Evolutionary conservation across 495 filamentous ascomycete species (phyloP).

Genomic region (Penicillium daleae): DNA sequence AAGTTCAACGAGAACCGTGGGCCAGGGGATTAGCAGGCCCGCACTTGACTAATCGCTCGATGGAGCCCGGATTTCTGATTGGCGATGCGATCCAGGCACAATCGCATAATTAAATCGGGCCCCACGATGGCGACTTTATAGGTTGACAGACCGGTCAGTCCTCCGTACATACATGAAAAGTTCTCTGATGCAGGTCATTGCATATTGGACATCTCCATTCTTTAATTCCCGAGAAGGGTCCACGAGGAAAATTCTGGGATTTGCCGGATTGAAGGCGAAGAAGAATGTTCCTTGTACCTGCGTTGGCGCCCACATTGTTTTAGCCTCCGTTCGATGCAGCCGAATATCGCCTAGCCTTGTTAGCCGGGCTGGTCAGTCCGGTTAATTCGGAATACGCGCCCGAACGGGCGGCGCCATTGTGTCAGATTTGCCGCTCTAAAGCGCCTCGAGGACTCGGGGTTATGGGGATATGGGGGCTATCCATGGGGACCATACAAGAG

Average conservation of each 20-base stretch:
- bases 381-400: background rate
- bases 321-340: background rate
- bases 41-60: background rate
- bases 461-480: background rate
- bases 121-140: background rate
- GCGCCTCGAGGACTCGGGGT: background rate
- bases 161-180: background rate
- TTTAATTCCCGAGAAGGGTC: background rate
- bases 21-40: background rate
- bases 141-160: background rate
- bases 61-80: background rate
- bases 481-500: background rate
- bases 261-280: no score
- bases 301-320: background rate
- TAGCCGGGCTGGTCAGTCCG: background rate
- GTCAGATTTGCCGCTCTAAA: conserved; percentile 1
- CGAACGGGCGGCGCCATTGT: conserved; percentile 4
- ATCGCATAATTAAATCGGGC: background rate
- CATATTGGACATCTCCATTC: background rate
- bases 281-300: background rate
- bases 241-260: background rate
- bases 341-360: conserved; percentile 2
- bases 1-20: background rate
- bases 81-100: background rate
- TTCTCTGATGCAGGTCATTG: background rate